Conservation (phyloP, 192 early-diverging fungal genomes). For the Linnemannia elongata region DNA sequence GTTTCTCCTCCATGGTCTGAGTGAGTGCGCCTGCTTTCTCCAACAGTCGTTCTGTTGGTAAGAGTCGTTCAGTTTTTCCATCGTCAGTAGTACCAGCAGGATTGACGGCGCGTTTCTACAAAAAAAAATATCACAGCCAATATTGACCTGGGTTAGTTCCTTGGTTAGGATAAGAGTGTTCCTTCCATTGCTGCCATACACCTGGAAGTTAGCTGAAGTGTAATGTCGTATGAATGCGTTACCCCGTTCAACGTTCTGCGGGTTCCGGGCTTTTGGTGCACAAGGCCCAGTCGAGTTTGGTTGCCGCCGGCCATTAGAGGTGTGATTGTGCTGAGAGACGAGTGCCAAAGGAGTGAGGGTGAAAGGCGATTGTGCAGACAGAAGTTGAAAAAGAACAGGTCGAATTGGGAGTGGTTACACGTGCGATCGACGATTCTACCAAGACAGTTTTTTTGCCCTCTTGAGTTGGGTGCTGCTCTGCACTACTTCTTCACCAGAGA, state of each 20-base stretch:
- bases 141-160: background rate
- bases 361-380: background rate
- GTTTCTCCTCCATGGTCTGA: slow-evolving; percentile 39
- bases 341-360: background rate
- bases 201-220: background rate
- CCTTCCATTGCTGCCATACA: too few species aligned
- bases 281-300: slow-evolving; percentile 39
- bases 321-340: background rate
- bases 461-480: background rate
- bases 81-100: background rate
- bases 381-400: background rate
- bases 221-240: background rate
- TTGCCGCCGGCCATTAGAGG: slow-evolving; percentile 15
- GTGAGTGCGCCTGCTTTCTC: slow-evolving; percentile 1
- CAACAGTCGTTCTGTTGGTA: slow-evolving; percentile 18
- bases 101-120: slow-evolving; percentile 11
- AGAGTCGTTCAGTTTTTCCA: background rate
- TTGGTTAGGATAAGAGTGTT: background rate
- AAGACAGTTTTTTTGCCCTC: background rate
- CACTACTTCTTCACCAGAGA: background rate
- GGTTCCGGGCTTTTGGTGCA: slow-evolving; percentile 34
- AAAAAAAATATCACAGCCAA: background rate
- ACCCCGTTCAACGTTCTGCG: slow-evolving; percentile 11
- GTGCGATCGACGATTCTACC: background rate
- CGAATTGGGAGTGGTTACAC: background rate